phyloP scores from a whole-genome alignment of 352 stramenopile genomes.

The Lagenidium sp. region DNA sequence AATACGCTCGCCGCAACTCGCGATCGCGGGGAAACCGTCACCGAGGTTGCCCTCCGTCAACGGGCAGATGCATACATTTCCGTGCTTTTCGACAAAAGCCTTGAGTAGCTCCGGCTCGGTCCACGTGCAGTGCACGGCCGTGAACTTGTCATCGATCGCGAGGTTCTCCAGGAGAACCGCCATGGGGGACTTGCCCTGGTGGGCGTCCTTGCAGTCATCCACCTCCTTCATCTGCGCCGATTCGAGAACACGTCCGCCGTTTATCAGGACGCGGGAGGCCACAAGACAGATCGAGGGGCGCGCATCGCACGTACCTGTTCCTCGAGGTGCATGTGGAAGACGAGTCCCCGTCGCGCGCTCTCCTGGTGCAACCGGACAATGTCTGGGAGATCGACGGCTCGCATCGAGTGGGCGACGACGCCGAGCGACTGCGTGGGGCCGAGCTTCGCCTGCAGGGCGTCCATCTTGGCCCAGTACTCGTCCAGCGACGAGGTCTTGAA shows the following conservation, averaged over 20 bases:
- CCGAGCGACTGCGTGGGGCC: slow-evolving; percentile 42
- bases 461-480: slow-evolving; percentile 67
- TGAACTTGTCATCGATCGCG: slow-evolving; percentile 65
- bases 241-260: too few species aligned
- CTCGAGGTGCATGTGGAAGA: slow-evolving; percentile 47
- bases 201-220: slow-evolving; percentile 55
- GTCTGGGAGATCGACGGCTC: slow-evolving; percentile 45
- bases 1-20: slow-evolving; percentile 50
- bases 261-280: too few species aligned
- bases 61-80: slow-evolving; percentile 70
- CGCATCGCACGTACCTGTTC: too few species aligned
- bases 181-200: slow-evolving; percentile 54
- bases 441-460: slow-evolving; percentile 27
- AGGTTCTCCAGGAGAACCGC: slow-evolving; percentile 50
- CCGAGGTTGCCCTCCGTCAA: slow-evolving; percentile 67
- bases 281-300: too few species aligned
- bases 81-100: slow-evolving; percentile 44
- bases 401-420: slow-evolving; percentile 72
- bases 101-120: slow-evolving; percentile 44
- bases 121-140: slow-evolving; percentile 70
- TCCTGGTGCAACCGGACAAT: slow-evolving; percentile 60
- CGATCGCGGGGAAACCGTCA: slow-evolving; percentile 61
- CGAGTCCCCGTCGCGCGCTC: slow-evolving; percentile 43
- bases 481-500: slow-evolving; percentile 63
- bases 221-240: slow-evolving; percentile 53